Evolutionary conservation across 1,139 yeast species (phyloP).

Genomic region (Petasospora rhodanensis): DNA sequence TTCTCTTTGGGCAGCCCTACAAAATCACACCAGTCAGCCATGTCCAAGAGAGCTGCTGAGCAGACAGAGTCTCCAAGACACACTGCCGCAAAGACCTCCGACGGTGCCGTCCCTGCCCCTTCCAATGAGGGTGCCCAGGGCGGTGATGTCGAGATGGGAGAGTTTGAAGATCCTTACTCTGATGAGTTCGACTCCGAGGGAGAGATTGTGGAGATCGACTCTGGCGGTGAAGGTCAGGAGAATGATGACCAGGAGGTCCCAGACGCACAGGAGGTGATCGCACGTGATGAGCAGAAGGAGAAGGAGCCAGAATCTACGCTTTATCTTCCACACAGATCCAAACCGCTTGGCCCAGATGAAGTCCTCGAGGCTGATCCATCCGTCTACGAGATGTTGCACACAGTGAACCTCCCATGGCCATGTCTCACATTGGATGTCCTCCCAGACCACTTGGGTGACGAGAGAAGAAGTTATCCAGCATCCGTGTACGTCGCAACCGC

Average conservation of each 20-base stretch:
- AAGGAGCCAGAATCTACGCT: slow-evolving; percentile 37
- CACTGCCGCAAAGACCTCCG: slow-evolving; percentile 34
- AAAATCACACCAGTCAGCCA: no score
- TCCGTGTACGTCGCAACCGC: slow-evolving; percentile 84
- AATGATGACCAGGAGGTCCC: slow-evolving; percentile 35
- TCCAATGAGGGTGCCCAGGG: slow-evolving; percentile 24
- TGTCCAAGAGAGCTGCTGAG: slow-evolving; percentile 63
- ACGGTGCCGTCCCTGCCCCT: slow-evolving; percentile 31
- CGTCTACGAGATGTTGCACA: slow-evolving; percentile 94
- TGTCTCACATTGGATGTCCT: slow-evolving; percentile 85
- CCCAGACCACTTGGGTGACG: slow-evolving; percentile 83
- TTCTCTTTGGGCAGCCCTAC: no score
- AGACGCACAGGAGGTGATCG: slow-evolving; percentile 32
- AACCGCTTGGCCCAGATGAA: slow-evolving; percentile 93
- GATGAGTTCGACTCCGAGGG: slow-evolving; percentile 95
- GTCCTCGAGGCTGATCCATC: slow-evolving; percentile 94
- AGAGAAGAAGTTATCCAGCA: slow-evolving; percentile 88
- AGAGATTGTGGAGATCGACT: slow-evolving; percentile 74
- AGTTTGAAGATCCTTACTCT: slow-evolving; percentile 90
- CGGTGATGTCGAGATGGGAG: slow-evolving; percentile 70
- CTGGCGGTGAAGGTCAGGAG: slow-evolving; percentile 59
- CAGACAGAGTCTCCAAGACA: slow-evolving; percentile 36
- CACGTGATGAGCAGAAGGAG: slow-evolving; percentile 32
- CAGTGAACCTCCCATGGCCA: slow-evolving; percentile 95
- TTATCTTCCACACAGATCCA: slow-evolving; percentile 82